phyloP scores from a whole-genome alignment of 306 rosid species.

The Acacia crassicarpa region DNA sequence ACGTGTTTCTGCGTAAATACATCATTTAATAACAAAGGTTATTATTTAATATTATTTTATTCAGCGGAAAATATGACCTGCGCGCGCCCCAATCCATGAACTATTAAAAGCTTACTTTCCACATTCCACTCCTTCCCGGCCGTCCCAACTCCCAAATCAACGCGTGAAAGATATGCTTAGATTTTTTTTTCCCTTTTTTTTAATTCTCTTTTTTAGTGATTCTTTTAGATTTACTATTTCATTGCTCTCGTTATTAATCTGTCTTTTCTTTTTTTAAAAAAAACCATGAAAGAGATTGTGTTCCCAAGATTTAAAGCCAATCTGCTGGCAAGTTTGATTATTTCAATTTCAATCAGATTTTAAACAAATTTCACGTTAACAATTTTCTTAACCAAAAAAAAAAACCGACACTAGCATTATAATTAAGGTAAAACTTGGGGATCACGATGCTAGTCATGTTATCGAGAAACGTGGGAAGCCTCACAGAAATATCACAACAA shows the following conservation, averaged over 20 bases:
- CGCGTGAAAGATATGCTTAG: background rate
- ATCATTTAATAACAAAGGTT: background rate
- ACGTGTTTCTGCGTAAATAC: background rate
- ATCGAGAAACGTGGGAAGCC: constrained; percentile 11
- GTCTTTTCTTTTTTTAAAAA: too few relatives aligned
- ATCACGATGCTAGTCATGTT: constrained; percentile 15
- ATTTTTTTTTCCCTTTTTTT: too few relatives aligned
- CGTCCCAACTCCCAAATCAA: background rate
- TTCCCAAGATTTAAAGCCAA: background rate
- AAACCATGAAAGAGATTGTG: background rate
- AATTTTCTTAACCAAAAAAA: background rate
- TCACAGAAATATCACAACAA: background rate
- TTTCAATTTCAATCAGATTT: too few relatives aligned
- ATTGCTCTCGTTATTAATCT: too few relatives aligned
- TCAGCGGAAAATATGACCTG: background rate
- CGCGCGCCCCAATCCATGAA: background rate
- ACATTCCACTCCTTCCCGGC: background rate
- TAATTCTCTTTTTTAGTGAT: too few relatives aligned
- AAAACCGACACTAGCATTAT: too few relatives aligned
- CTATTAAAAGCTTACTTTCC: background rate
- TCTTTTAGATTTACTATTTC: too few relatives aligned
- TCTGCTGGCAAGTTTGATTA: too few relatives aligned
- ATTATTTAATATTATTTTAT: background rate
- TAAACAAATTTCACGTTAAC: background rate
- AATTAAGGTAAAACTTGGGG: background rate